Evolutionary conservation across 176 grass and related monocot species (phyloP), one percentile per base, ranked within the genome.

Genomic region (Oryza nivara): DNA sequence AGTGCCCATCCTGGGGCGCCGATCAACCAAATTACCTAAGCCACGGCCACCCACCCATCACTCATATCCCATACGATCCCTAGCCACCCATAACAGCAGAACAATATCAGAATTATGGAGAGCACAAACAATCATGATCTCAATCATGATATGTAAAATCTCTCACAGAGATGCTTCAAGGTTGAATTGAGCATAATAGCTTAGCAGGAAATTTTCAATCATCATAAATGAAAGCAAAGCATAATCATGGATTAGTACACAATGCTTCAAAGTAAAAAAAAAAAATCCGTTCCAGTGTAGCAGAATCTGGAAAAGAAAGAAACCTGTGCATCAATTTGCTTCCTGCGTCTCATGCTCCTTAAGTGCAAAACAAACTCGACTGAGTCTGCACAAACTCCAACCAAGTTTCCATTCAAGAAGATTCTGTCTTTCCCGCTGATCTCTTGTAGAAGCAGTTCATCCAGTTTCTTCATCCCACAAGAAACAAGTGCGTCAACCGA

Each of bases 331-430:
- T 92, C 77, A 23, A 94, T 89, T 70, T 75, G 65, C 54, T 75
- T 91, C 74, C 74, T 84, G 15, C 88, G 84, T 30, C 90, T 88
- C 86, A 92, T 86, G 51, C 51, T 88, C 87, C 86, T 86, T 65
- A 94, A 82, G 17, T 36, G 84, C 25, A 46, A 73, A 51, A 85
- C 81, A 75, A 97, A 91, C 46, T 84, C 80, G 0, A 22, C 78
- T 69, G 88, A 67, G 35, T 92, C 72, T 56, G 47, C 22, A 78
- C 88, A 91, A 69, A 91, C 74, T 63, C 95, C 92, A 78, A 94
- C 22, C 84, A 89, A 92, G 28, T 78, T 70, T 28, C 92, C 90
- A 92, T 97, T 97, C 88, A 97, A 68, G 76, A 97, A 91, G 13
- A 97, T 83, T 72, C 80, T 97, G 70, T 86, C 54, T 68, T 86